Conservation (phyloP, 2,329 filamentous ascomycete species). For the Scytalidium sp. region DNA sequence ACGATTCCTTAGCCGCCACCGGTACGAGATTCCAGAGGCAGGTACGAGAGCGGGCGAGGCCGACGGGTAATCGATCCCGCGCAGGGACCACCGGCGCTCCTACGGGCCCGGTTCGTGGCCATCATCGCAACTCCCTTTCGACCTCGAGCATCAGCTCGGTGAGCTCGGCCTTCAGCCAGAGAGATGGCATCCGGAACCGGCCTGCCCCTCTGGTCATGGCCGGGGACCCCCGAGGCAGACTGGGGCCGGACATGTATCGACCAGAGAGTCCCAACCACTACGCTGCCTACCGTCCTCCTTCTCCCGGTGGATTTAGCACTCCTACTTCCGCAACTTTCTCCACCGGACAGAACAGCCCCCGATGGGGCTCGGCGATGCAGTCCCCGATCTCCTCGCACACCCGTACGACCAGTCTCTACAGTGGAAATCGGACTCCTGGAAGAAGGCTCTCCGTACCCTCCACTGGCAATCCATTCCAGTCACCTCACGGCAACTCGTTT, state of each 20-base stretch:
- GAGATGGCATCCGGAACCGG: conserved; percentile 65
- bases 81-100: conserved; percentile 75
- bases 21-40: conserved; percentile 91
- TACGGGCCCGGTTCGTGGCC: conserved; percentile 68
- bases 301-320: conserved; percentile 74
- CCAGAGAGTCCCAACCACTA: conserved; percentile 52
- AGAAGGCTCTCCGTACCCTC: conserved; percentile 83
- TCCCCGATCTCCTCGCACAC: conserved; percentile 72
- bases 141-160: conserved; percentile 82
- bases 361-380: conserved; percentile 63
- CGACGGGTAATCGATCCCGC: conserved; percentile 68
- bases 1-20: conserved; percentile 87
- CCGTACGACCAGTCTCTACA: conserved; percentile 70
- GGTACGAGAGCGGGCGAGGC: conserved; percentile 79
- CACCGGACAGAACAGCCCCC: conserved; percentile 71
- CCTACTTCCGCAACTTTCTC: conserved; percentile 83
- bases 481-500: conserved; percentile 53
- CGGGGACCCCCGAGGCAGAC: conserved; percentile 62
- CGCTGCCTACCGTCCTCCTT: conserved; percentile 64
- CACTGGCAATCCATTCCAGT: conserved; percentile 69
- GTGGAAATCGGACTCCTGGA: conserved; percentile 61
- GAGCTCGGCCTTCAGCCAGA: conserved; percentile 44
- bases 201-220: conserved; percentile 84
- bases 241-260: conserved; percentile 67
- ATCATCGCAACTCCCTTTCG: conserved; percentile 78